Conservation (phyloP, 1,284 basidiomycete species). For the Cryptococcus sp. region DNA sequence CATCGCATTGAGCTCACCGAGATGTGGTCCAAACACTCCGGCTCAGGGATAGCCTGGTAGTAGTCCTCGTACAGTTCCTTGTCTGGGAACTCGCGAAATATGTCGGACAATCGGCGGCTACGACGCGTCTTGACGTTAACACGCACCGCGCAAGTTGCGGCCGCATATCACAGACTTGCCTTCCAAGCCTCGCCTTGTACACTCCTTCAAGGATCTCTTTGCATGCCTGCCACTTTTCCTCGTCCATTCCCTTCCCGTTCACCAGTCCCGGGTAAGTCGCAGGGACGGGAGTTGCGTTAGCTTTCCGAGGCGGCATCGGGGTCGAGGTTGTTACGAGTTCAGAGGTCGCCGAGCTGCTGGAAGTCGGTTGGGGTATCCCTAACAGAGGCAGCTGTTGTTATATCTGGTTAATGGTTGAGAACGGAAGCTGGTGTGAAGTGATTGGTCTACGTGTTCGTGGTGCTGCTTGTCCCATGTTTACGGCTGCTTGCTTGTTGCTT, state of each 20-base stretch:
- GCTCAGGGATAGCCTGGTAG: constrained; percentile 47
- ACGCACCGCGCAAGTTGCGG: background rate
- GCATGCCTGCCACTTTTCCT: constrained; percentile 39
- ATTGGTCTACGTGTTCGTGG: no score
- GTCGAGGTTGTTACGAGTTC: background rate
- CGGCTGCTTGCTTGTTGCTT: no score
- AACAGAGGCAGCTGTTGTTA: background rate
- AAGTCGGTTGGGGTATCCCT: background rate
- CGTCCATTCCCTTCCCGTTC: constrained; percentile 30
- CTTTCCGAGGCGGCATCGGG: constrained; percentile 27
- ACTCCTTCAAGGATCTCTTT: constrained; percentile 40
- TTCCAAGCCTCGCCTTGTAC: constrained; percentile 39
- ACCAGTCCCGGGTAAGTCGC: constrained; percentile 31
- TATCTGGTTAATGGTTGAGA: no score
- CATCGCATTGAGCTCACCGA: constrained; percentile 29
- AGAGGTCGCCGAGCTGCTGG: background rate
- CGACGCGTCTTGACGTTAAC: background rate
- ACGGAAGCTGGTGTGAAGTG: no score
- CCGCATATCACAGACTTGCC: constrained; percentile 24
- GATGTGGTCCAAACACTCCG: constrained; percentile 46
- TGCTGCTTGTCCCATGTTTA: no score
- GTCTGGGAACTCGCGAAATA: constrained; percentile 45
- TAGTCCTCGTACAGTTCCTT: constrained; percentile 40
- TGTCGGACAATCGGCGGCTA: constrained; percentile 36
- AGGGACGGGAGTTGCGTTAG: constrained; percentile 21